phyloP scores from a whole-genome alignment of 228 moss, liverwort and hornwort genomes.

The Sphagnum fallax region DNA sequence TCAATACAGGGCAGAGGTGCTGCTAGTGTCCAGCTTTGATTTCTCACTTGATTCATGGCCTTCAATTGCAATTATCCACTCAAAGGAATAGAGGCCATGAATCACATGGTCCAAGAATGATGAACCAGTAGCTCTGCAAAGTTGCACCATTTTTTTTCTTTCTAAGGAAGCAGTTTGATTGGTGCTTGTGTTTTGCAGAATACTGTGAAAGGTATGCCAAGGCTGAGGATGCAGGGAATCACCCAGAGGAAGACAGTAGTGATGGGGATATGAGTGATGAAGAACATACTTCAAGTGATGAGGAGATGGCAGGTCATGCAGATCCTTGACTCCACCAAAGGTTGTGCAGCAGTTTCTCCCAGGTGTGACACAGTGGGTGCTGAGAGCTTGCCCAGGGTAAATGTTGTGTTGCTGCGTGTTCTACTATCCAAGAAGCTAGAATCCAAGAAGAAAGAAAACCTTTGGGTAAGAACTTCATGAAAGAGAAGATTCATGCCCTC shows the following conservation, averaged over 20 bases:
- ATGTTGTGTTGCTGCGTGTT: conserved; percentile 26
- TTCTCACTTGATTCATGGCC: no score
- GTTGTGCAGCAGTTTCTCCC: conserved; percentile 16
- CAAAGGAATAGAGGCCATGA: no score
- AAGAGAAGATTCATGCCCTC: no score
- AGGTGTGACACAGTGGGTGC: conserved; percentile 20
- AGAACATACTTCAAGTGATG: conserved; percentile 93
- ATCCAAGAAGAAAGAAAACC: conserved; percentile 11
- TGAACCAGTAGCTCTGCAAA: no score
- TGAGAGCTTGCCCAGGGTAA: conserved; percentile 28
- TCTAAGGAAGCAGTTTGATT: no score
- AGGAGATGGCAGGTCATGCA: conserved; percentile 95
- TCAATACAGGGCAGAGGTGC: no score
- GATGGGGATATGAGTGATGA: conserved; percentile 95
- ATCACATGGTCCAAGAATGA: no score
- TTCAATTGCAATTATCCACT: no score
- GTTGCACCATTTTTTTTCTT: no score
- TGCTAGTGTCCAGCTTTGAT: no score
- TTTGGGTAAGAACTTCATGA: conserved; percentile 18
- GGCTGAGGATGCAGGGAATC: conserved; percentile 80
- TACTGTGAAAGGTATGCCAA: conserved; percentile 99
- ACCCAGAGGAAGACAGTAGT: conserved; percentile 67
- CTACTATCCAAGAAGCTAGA: conserved; percentile 22
- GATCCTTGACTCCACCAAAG: conserved; percentile 47
- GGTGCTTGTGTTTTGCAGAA: conserved; percentile 28